Evolutionary conservation across 2,329 filamentous ascomycete species (phyloP).

Genomic region (Didymella lethalis): DNA sequence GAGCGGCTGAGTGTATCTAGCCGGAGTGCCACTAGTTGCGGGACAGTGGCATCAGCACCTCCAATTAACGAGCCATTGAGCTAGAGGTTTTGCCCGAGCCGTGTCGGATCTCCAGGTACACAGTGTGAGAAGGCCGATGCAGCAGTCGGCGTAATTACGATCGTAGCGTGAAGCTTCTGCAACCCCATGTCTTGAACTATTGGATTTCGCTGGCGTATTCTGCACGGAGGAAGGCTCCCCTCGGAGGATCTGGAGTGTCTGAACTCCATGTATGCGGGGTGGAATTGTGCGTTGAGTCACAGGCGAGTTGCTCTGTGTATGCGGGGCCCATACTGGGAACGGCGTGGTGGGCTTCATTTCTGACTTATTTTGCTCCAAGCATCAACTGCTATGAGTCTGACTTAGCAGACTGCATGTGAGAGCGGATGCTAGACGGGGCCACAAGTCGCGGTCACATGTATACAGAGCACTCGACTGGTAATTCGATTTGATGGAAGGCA

Average conservation of each 20-base stretch:
- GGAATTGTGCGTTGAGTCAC: neutral
- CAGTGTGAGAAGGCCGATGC: conserved; percentile 1
- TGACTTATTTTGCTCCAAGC: neutral
- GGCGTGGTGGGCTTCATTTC: neutral
- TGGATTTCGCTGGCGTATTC: neutral
- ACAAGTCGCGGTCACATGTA: neutral
- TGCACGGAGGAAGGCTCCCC: neutral
- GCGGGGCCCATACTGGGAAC: conserved; percentile 12
- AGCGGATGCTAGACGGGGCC: neutral
- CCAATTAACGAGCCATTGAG: neutral
- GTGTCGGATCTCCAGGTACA: conserved; percentile 1
- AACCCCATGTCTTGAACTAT: conserved; percentile 4
- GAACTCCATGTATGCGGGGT: neutral
- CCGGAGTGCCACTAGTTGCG: neutral
- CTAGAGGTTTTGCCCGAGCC: conserved; percentile 1
- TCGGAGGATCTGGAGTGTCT: neutral
- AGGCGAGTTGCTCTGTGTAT: neutral
- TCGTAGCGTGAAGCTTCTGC: conserved; percentile 11
- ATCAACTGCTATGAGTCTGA: neutral
- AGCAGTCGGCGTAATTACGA: neutral
- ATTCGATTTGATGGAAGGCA: neutral
- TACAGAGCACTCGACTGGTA: neutral
- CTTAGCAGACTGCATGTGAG: neutral
- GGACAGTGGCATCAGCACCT: neutral
- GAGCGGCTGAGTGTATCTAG: neutral